Percentiles rank a stretch among this genome's conserved stretches.
Evolutionary conservation across 345 rosid species (phyloP).

Genomic region (Brassica nigra): DNA sequence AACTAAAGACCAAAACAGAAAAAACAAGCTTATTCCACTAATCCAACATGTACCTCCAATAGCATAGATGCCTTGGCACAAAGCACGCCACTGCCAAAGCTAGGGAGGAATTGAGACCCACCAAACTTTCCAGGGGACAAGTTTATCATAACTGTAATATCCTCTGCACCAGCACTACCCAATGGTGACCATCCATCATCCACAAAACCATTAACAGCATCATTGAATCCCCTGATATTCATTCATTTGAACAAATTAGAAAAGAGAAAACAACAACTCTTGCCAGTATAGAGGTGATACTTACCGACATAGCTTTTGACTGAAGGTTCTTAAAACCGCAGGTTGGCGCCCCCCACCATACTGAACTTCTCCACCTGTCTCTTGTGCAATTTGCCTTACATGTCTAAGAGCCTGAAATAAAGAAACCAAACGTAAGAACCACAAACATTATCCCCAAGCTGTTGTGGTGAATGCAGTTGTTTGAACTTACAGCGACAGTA

Average conservation of each 20-base stretch:
- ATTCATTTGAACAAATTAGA: constrained; percentile 22
- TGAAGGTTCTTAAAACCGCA: constrained; percentile 89
- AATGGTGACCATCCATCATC: constrained; percentile 96
- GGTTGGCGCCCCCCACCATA: constrained; percentile 95
- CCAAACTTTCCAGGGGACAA: constrained; percentile 72
- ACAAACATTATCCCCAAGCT: background rate
- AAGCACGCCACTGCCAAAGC: constrained; percentile 88
- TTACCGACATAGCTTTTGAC: constrained; percentile 88
- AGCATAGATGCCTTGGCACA: constrained; percentile 97
- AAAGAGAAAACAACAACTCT: background rate
- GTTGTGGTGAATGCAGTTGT: background rate
- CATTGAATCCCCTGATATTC: constrained; percentile 85
- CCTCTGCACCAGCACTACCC: constrained; percentile 79
- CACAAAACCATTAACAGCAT: constrained; percentile 86
- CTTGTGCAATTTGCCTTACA: constrained; percentile 87
- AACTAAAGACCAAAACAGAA: background rate
- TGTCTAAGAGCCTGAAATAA: constrained; percentile 73
- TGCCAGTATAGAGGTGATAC: background rate
- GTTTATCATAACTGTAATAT: constrained; percentile 75
- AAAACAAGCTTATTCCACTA: background rate
- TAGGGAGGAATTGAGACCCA: constrained; percentile 74
- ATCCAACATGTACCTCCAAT: constrained; percentile 62
- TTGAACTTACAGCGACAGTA: constrained; percentile 75
- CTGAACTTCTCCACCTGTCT: constrained; percentile 90
- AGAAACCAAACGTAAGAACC: background rate